A percentile compares a stretch with the other conserved stretches of the same genome.
Evolutionary conservation across 2,329 filamentous ascomycete genomes (phyloP).

Genomic region (Pseudophaeomoniella oleicola): DNA sequence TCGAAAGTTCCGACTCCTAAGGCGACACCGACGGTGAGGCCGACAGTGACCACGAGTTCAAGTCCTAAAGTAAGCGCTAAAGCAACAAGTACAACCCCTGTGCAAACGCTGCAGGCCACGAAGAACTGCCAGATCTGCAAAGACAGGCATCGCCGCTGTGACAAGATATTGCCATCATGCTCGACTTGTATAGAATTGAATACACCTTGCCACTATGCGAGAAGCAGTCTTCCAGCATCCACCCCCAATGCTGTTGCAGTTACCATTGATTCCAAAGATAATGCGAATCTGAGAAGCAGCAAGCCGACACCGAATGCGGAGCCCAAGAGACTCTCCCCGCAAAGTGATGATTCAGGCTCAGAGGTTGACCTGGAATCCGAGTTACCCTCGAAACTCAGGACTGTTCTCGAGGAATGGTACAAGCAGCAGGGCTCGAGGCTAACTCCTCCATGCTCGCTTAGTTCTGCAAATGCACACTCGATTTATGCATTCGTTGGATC

Average conservation of each 20-base stretch:
- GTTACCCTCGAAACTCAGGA: background rate
- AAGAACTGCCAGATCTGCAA: background rate
- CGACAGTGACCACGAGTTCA: background rate
- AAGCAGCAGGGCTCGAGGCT: background rate
- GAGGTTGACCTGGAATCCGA: background rate
- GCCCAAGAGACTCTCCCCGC: background rate
- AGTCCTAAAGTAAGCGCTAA: background rate
- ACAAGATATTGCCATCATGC: background rate
- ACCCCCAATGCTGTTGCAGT: background rate
- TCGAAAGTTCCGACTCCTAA: no score
- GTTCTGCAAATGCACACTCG: background rate
- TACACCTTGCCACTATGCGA: background rate
- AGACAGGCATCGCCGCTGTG: background rate
- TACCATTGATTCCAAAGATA: background rate
- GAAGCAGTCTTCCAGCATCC: background rate
- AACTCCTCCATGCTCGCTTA: background rate
- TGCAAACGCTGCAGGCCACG: background rate
- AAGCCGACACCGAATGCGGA: background rate
- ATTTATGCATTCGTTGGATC: background rate
- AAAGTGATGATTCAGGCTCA: background rate
- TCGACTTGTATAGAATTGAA: background rate
- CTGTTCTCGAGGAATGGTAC: background rate
- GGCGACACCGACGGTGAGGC: no score
- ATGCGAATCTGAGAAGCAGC: background rate
- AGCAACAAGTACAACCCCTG: no score